Conservation (phyloP, 2,329 filamentous ascomycete genomes). For the Fusarium dlaminii region DNA sequence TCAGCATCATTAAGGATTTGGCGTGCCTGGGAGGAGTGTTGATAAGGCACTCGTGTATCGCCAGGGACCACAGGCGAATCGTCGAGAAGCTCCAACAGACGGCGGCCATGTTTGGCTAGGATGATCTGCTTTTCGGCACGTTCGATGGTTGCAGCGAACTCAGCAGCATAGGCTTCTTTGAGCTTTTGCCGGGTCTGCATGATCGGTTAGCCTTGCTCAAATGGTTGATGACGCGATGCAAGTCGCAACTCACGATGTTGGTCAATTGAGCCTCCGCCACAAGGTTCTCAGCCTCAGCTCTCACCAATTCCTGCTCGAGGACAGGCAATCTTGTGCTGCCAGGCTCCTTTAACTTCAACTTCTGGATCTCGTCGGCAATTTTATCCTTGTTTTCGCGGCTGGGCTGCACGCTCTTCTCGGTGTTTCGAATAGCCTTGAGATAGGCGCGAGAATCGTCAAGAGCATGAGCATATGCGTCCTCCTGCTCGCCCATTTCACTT, state of each 20-base stretch:
- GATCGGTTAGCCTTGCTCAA: slow-evolving; percentile 16
- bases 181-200: slow-evolving; percentile 91
- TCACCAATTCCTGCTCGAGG: slow-evolving; percentile 94
- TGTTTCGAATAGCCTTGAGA: slow-evolving; percentile 94
- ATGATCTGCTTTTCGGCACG: slow-evolving; percentile 97
- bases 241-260: slow-evolving; percentile 76
- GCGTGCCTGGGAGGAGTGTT: slow-evolving; percentile 72
- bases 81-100: slow-evolving; percentile 85
- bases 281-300: slow-evolving; percentile 93
- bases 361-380: slow-evolving; percentile 91
- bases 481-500: slow-evolving; percentile 92
- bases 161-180: slow-evolving; percentile 90
- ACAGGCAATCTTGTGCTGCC: slow-evolving; percentile 82
- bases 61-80: slow-evolving; percentile 91
- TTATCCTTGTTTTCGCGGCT: slow-evolving; percentile 87
- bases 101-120: slow-evolving; percentile 87
- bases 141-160: slow-evolving; percentile 92
- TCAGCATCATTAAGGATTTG: slow-evolving; percentile 94
- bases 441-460: slow-evolving; percentile 85
- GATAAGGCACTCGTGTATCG: slow-evolving; percentile 76
- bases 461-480: slow-evolving; percentile 86
- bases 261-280: slow-evolving; percentile 97
- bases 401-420: slow-evolving; percentile 93
- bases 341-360: slow-evolving; percentile 91
- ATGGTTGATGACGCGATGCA: background rate